Base-by-base conservation (phyloP, 352 stramenopile species). In the Phytophthora pisi region DNA sequence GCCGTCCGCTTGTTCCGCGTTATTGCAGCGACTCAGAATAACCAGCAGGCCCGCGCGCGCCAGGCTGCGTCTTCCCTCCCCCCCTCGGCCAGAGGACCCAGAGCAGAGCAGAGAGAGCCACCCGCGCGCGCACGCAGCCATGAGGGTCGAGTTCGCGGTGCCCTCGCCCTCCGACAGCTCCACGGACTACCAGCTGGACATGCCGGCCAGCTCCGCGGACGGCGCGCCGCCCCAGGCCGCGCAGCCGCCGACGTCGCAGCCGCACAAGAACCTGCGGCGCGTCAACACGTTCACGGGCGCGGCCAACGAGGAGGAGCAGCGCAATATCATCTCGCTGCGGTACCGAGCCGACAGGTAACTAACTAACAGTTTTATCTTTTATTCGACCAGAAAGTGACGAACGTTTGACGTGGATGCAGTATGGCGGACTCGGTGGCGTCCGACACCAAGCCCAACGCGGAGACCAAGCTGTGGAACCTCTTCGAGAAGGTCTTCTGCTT, bases 401-500 rank as follows among this genome's bases (percentile, higher is more conserved):
- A 47, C 40, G 40, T 28, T 51, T 42, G 5, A 53, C 16, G 20
- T 46, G 15, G 40, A 51, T 28, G 43, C 31, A 89, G 84, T 58
- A 93, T 95, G 82, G 84, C 84, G 4, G 87, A 95, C 61, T 93
- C 87, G 34, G 84, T 93, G 36, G 81, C 83, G 40, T 87, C 81
- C 24, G 84, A 93, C 61, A 76, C 82, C 46, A 62, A 84, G 46
- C 66, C 65, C 5, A 77, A 78, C 67, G 69, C 85, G 0, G 87
- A 95, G 54, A 75, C 84, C 7, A 88, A 85, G 45, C 72, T 95
- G 5, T 96, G 85, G 82, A 88, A 84, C 63, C 63, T 92, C 28
- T 89, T 96, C 59, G 89, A 96, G 73, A 66, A 81, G 49, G 74
- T 95, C 30, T 96, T 96, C 54, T 95, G 87, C 72, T 96, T 96